A percentile compares a stretch with the other conserved stretches of the same genome.
These are phyloP conservation scores for Penicillium turbatum DNA, from an alignment of 495 filamentous ascomycete genomes.

Conservation along the genomic window DNA sequence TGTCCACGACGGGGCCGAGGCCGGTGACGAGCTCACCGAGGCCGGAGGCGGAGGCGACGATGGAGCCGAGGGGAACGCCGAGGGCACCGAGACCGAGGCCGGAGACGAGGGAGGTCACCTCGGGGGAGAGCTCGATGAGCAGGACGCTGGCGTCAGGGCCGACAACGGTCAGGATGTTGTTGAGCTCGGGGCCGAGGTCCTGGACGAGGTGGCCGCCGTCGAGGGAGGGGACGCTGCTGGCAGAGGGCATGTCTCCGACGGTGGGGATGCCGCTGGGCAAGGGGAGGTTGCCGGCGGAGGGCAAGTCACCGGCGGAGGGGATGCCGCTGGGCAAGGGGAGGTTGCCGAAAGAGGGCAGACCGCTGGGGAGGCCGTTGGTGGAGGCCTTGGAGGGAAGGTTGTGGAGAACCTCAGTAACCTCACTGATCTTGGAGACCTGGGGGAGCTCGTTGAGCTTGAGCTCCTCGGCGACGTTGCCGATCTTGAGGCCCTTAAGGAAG, in stretches of 20 bases:
- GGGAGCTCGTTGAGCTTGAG: slow-evolving; percentile 19
- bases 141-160: slow-evolving; percentile 29
- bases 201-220: slow-evolving; percentile 33
- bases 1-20: slow-evolving; percentile 28
- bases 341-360: slow-evolving; percentile 14
- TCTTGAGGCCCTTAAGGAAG: slow-evolving; percentile 16
- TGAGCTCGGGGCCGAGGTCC: slow-evolving; percentile 27
- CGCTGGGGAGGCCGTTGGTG: no score
- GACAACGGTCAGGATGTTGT: slow-evolving; percentile 30
- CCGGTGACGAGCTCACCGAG: slow-evolving; percentile 30
- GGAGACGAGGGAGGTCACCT: slow-evolving; percentile 30
- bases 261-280: slow-evolving; percentile 27
- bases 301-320: slow-evolving; percentile 23
- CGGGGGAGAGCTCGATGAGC: slow-evolving; percentile 33
- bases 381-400: slow-evolving; percentile 13
- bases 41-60: slow-evolving; percentile 27
- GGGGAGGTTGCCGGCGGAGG: slow-evolving; percentile 21
- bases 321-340: slow-evolving; percentile 28
- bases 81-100: slow-evolving; percentile 30
- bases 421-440: slow-evolving; percentile 21
- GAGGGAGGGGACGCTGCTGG: slow-evolving; percentile 25
- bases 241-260: slow-evolving; percentile 18
- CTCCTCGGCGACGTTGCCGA: slow-evolving; percentile 22
- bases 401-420: slow-evolving; percentile 20
- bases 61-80: slow-evolving; percentile 25